Base-by-base conservation (phyloP, 106 monocot species). In the Allium fistulosum region DNA sequence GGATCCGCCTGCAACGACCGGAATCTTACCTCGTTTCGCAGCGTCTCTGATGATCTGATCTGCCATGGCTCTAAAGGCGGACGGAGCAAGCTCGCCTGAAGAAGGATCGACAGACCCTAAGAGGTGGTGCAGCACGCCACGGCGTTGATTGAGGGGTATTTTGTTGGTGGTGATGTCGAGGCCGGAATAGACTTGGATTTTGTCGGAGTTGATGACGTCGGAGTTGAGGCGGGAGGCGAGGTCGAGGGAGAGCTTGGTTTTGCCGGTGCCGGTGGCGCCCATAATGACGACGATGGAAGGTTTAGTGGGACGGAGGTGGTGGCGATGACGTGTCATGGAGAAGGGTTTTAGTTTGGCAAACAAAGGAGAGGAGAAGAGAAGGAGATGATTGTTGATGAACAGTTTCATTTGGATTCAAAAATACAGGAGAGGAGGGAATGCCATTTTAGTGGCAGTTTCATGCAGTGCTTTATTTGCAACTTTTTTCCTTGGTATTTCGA, bases 91-190 rank as follows among this genome's bases (percentile, higher is more conserved):
- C 75, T 84, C 88, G 10, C 95, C 84, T 0, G 61, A 70, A 46
- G 53, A 37, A 6, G 91, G 80, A 55, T 88, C 87, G 63, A 86
- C 45, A 14, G 76, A 77, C 5, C 95, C 95, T 17, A 95, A 79
- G 51, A 95, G 81, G 63, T 88, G 95, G 76, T 95, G 95, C 12
- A 83, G 91, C 9, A 95, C 91, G 71, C 79, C 79, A 13, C 74
- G 58, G 26, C 90, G 81, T 18, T 95, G 91, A 7, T 63, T 55
- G 61, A 68, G 9, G 56, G 83, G 68, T 15, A 91, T 62, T 77
- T 95, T 95, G 83, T 95, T 95, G 56, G 95, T 95, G 61, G 95
- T 95, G 79, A 88, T 70, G 75, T 95, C 95, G 13, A 91, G 85
- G 17, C 95, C 95, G 11, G 57, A 11, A 71, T 95, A 95, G 10